Evolutionary conservation across 768 basidiomycete species (phyloP).

Genomic region (Psilocybe subaeruginosa): DNA sequence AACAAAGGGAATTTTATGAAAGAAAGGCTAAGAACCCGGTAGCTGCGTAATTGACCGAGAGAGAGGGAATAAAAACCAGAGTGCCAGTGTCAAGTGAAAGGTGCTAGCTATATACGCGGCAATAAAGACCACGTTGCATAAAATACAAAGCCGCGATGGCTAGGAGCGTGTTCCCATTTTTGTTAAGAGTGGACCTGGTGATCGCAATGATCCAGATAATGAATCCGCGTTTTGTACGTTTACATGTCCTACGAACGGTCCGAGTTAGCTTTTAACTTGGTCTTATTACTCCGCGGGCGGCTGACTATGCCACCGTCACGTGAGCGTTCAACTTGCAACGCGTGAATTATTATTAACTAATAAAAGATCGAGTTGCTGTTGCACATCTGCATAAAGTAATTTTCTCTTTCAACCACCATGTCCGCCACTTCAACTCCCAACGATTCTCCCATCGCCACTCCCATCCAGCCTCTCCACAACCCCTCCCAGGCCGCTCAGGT

Average conservation of each 20-base stretch:
- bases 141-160: conserved; percentile 2
- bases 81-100: conserved; percentile 4
- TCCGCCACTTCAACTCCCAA: conserved; percentile 66
- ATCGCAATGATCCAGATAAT: conserved; percentile 5
- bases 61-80: conserved; percentile 8
- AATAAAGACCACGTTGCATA: conserved; percentile 1
- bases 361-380: conserved; percentile 28
- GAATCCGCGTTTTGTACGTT: conserved; percentile 17
- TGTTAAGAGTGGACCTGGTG: conserved; percentile 10
- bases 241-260: conserved; percentile 13
- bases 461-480: conserved; percentile 85
- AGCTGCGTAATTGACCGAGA: background rate
- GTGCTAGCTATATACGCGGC: background rate
- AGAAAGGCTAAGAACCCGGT: background rate
- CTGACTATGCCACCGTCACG: conserved; percentile 15
- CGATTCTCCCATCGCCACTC: conserved; percentile 63
- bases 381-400: conserved; percentile 19
- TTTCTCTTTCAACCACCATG: conserved; percentile 31
- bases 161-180: background rate
- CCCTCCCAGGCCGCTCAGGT: conserved; percentile 80
- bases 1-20: conserved; percentile 9
- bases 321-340: conserved; percentile 20
- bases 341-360: conserved; percentile 9
- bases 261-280: background rate
- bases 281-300: background rate